Base-by-base conservation (phyloP, 805 yeast genomes). In the Torulaspora gathmanii region DNA sequence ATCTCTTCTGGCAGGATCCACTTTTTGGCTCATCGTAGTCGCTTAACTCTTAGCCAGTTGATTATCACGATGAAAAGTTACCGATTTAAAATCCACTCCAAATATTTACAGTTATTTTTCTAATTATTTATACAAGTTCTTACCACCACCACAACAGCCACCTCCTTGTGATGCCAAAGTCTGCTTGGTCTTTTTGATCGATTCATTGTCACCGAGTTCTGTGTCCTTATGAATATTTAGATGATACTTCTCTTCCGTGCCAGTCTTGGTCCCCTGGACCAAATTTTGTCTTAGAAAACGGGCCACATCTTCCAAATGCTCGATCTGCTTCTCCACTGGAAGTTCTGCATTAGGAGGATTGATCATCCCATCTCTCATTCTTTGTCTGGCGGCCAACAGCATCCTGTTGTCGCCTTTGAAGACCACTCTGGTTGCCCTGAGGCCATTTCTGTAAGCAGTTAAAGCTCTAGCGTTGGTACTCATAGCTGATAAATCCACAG, bases 141-240 rank as follows among this genome's bases (percentile, higher is more conserved):
- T 46, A 5, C 52, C 73, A 36, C 79, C 79, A 40, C 79, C 78
- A 49, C 80, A 75, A 57, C 85, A 79, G 45, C 82, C 80, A 33
- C 77, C 79, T 20, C 79, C 74, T 56, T 72, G 69, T 20, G 75
- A 69, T 17, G 76, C 74, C 63, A 77, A 63, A 6, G 70, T 67
- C 46, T 60, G 61, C 47, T 70, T 72, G 34, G 72, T 67, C 50
- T 70, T 75, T 62, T 83, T 85, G 54, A 86, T 75, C 37, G 80
- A 74, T 28, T 89, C 95, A 63, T 91, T 91, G 60, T 89, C 96
- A 15, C 97, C 98, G 42, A 91, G 70, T 65, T 91, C 98, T 0
- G 95, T 86, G 38, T 83, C 79, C 39, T 78, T 67, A 60, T 88
- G 96, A 54, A 91, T 81, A 53, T 83, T 83, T 56, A 91, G 71